Conservation (phyloP, 768 basidiomycete species). For the Psilocybe azurescens region DNA sequence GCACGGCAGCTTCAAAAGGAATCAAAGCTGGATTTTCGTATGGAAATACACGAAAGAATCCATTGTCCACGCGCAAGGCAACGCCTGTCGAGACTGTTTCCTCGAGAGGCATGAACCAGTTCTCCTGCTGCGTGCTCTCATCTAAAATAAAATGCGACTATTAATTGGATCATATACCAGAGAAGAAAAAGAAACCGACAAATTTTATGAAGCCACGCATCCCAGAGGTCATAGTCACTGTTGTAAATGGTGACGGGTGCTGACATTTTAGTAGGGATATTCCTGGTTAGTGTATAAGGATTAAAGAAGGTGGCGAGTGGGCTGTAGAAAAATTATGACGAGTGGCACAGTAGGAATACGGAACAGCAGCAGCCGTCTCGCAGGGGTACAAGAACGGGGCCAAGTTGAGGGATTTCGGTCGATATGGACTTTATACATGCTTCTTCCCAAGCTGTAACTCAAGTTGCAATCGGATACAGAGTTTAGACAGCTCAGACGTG, state of each 20-base stretch:
- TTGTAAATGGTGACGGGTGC: slow-evolving; percentile 49
- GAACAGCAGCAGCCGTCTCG: slow-evolving; percentile 24
- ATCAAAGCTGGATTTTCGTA: slow-evolving; percentile 77
- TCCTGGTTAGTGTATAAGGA: slow-evolving; percentile 1
- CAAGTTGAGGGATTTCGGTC: slow-evolving; percentile 18
- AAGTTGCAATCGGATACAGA: not conserved
- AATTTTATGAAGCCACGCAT: slow-evolving; percentile 81
- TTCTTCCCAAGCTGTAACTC: slow-evolving; percentile 16
- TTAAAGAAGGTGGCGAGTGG: slow-evolving; percentile 16
- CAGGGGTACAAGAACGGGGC: slow-evolving; percentile 31
- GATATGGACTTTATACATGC: slow-evolving; percentile 27
- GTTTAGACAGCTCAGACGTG: slow-evolving; percentile 15
- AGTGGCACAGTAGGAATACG: slow-evolving; percentile 19
- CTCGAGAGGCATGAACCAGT: slow-evolving; percentile 83
- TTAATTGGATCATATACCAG: not conserved
- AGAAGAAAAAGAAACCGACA: slow-evolving; percentile 37
- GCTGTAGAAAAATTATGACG: slow-evolving; percentile 16
- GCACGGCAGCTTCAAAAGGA: slow-evolving; percentile 81
- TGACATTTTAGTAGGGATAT: slow-evolving; percentile 24
- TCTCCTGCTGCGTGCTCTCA: slow-evolving; percentile 63
- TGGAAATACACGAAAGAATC: slow-evolving; percentile 82
- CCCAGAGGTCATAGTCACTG: slow-evolving; percentile 80
- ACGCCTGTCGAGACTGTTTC: slow-evolving; percentile 77
- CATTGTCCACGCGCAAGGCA: slow-evolving; percentile 65
- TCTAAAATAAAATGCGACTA: slow-evolving; percentile 40